phyloP scores from a whole-genome alignment of 2,329 filamentous ascomycete genomes.

The Aspergillus ruber region DNA sequence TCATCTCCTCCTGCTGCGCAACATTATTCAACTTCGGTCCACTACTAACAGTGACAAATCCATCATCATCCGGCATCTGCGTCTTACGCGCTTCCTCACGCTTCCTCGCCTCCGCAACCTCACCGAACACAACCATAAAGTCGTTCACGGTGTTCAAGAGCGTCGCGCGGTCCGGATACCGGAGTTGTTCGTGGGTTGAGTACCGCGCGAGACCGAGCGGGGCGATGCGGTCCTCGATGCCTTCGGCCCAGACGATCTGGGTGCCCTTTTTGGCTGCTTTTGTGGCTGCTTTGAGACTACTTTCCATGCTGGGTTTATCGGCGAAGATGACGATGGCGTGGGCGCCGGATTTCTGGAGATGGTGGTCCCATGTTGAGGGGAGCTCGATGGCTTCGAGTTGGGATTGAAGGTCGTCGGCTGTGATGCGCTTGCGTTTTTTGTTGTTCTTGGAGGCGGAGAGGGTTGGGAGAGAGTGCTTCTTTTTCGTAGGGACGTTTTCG shows the following conservation, averaged over 20 bases:
- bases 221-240: slow-evolving; percentile 52
- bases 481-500: slow-evolving; percentile 47
- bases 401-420: slow-evolving; percentile 43
- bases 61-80: slow-evolving; percentile 84
- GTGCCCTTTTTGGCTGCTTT: slow-evolving; percentile 52
- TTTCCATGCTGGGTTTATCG: slow-evolving; percentile 70
- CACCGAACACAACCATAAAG: slow-evolving; percentile 73
- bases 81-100: slow-evolving; percentile 57
- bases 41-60: slow-evolving; percentile 84
- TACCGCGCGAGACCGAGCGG: slow-evolving; percentile 48
- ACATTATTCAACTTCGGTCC: slow-evolving; percentile 67
- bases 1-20: slow-evolving; percentile 65
- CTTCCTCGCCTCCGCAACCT: slow-evolving; percentile 62
- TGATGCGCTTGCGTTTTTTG: slow-evolving; percentile 52
- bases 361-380: slow-evolving; percentile 66
- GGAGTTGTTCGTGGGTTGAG: slow-evolving; percentile 62
- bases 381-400: slow-evolving; percentile 57
- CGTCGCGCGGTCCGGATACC: slow-evolving; percentile 60
- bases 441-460: slow-evolving; percentile 20
- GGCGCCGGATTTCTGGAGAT: slow-evolving; percentile 65
- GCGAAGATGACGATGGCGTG: slow-evolving; percentile 78
- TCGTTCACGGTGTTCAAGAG: slow-evolving; percentile 73
- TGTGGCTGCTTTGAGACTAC: slow-evolving; percentile 69
- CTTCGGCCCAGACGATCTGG: slow-evolving; percentile 63
- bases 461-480: slow-evolving; percentile 13